A percentile compares a stretch with the other conserved stretches of the same genome.
These are phyloP conservation scores for Saturnispora gosingensis DNA, from an alignment of 805 yeast species.

Conservation along the genomic window DNA sequence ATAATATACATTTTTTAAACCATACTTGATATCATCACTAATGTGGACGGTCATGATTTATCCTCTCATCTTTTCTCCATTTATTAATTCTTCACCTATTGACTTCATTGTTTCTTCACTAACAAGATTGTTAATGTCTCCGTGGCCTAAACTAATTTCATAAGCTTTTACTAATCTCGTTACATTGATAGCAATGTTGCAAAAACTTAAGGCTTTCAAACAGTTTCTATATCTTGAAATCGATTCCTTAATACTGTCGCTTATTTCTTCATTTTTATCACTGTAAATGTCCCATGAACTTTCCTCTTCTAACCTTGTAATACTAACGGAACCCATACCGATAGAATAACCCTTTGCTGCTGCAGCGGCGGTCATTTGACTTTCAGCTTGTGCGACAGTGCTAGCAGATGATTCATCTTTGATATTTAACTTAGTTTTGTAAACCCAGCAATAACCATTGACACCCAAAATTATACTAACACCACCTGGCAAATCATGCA, in stretches of 20 bases:
- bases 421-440: constrained; percentile 42
- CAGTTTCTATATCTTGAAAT: constrained; percentile 84
- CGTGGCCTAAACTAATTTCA: constrained; percentile 79
- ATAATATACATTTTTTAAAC: neutral
- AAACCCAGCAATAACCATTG: constrained; percentile 90
- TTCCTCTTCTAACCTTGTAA: constrained; percentile 78
- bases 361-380: constrained; percentile 28
- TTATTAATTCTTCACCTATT: constrained; percentile 64
- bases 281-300: constrained; percentile 93
- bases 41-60: neutral
- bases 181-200: constrained; percentile 83
- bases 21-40: neutral
- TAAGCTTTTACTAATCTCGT: constrained; percentile 71
- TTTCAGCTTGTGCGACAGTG: constrained; percentile 25
- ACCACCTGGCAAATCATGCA: constrained; percentile 87
- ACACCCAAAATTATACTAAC: constrained; percentile 87
- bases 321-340: constrained; percentile 54
- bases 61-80: constrained; percentile 71
- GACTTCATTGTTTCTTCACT: constrained; percentile 65
- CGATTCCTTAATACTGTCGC: constrained; percentile 52
- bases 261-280: constrained; percentile 73
- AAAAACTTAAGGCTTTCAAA: constrained; percentile 67
- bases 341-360: constrained; percentile 33
- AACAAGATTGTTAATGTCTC: constrained; percentile 59
- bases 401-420: constrained; percentile 7